Percentiles rank a stretch among this genome's conserved stretches.
These are phyloP conservation scores for Phanerodontia chrysosporium DNA, from an alignment of 768 basidiomycete species.

Conservation along the genomic window DNA sequence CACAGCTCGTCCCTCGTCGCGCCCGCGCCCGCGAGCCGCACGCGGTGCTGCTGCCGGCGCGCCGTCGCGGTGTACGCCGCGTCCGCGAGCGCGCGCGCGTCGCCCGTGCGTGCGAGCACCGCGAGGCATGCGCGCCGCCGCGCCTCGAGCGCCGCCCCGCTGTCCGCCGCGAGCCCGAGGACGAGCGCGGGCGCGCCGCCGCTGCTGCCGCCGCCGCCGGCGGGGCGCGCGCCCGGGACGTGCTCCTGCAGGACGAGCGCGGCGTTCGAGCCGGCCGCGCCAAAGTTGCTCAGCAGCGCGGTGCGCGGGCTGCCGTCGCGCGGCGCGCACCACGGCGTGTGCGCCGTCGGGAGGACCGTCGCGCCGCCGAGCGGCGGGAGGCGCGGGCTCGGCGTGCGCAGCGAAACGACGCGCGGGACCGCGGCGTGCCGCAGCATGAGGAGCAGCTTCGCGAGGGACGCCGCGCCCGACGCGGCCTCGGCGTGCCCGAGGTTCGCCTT, in stretches of 20 bases:
- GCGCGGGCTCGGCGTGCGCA: constrained; percentile 51
- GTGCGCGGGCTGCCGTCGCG: constrained; percentile 34
- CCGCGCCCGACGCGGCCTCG: constrained; percentile 72
- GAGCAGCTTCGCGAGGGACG: constrained; percentile 65
- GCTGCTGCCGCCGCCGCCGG: no score
- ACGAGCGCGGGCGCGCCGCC: constrained; percentile 28
- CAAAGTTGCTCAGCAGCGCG: constrained; percentile 71
- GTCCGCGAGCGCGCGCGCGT: constrained; percentile 37
- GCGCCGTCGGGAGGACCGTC: constrained; percentile 41
- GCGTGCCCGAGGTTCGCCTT: constrained; percentile 73
- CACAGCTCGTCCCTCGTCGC: constrained; percentile 41
- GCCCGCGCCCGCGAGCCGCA: constrained; percentile 49
- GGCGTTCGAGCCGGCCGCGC: constrained; percentile 69
- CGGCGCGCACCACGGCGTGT: constrained; percentile 36
- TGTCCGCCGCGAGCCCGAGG: constrained; percentile 64
- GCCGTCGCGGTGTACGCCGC: constrained; percentile 68
- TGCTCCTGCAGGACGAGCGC: constrained; percentile 40
- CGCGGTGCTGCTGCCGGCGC: constrained; percentile 51
- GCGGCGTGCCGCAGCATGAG: constrained; percentile 56
- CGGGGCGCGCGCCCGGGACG: no score
- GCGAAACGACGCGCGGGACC: constrained; percentile 60
- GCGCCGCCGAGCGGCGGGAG: constrained; percentile 38
- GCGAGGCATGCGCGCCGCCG: constrained; percentile 44
- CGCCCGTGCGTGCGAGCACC: constrained; percentile 38
- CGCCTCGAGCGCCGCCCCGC: constrained; percentile 38